Conservation (phyloP, 352 stramenopile genomes). For the Phytopythium litorale region DNA sequence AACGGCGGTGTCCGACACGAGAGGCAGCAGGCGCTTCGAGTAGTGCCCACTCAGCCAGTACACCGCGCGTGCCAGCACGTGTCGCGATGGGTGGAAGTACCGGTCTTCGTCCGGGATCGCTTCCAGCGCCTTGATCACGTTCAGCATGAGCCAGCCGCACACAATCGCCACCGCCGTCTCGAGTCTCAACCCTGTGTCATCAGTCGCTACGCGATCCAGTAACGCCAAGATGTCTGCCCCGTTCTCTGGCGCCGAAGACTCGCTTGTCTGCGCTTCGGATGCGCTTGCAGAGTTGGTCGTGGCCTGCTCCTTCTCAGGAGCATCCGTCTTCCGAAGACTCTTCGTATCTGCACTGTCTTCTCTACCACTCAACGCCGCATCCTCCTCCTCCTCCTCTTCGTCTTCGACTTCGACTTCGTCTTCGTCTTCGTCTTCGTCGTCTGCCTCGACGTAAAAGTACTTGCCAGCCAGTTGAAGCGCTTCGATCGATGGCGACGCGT, state of each 20-base stretch:
- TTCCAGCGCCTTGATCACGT: conserved; percentile 70
- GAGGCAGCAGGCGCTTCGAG: conserved; percentile 10
- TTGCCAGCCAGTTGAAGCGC: conserved; percentile 38
- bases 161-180: conserved; percentile 20
- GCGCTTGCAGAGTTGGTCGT: neutral
- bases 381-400: neutral
- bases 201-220: neutral
- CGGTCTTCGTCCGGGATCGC: conserved; percentile 74
- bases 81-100: conserved; percentile 77
- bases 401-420: too few relatives aligned
- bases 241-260: neutral
- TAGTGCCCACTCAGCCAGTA: conserved; percentile 46
- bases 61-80: conserved; percentile 49
- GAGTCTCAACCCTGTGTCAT: neutral
- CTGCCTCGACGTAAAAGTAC: conserved; percentile 56
- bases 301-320: neutral
- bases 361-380: neutral
- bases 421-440: conserved; percentile 23
- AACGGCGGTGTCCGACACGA: conserved; percentile 8
- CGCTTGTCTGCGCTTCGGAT: neutral
- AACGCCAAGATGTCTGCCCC: conserved; percentile 7
- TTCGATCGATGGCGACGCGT: conserved; percentile 16
- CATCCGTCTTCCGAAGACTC: too few relatives aligned
- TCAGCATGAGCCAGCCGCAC: conserved; percentile 44
- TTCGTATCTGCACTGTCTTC: conserved; percentile 12